phyloP scores from a whole-genome alignment of 2,329 filamentous ascomycete species.

The Sporothrix phasma region DNA sequence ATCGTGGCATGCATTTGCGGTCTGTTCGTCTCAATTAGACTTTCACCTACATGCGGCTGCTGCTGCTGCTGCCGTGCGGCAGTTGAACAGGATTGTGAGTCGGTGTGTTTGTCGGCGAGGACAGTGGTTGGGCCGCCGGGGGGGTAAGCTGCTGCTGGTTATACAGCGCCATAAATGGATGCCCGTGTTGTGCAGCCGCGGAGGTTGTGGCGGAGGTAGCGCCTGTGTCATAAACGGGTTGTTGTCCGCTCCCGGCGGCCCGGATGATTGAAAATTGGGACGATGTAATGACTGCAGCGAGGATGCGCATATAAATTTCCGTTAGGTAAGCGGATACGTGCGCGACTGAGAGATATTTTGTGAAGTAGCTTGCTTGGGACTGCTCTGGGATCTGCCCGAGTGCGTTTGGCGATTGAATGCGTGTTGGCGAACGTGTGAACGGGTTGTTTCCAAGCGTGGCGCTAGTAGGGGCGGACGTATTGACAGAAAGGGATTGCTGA shows the following conservation, averaged over 20 bases:
- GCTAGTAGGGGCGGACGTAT: slow-evolving; percentile 26
- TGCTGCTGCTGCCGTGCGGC: slow-evolving; percentile 18
- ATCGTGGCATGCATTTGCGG: background rate
- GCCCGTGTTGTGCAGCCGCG: slow-evolving; percentile 53
- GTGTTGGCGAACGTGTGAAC: slow-evolving; percentile 38
- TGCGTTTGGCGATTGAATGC: slow-evolving; percentile 37
- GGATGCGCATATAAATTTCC: slow-evolving; percentile 13
- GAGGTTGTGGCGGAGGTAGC: slow-evolving; percentile 27
- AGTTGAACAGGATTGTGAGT: background rate
- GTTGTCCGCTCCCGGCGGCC: slow-evolving; percentile 17
- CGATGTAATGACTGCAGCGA: background rate
- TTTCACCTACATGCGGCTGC: slow-evolving; percentile 17
- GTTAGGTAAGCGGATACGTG: slow-evolving; percentile 10
- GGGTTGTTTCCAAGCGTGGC: slow-evolving; percentile 35
- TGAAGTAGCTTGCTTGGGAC: slow-evolving; percentile 35
- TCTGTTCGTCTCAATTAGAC: background rate
- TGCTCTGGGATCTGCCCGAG: slow-evolving; percentile 46
- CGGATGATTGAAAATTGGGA: background rate
- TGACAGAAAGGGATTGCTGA: slow-evolving; percentile 31
- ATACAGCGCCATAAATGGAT: slow-evolving; percentile 70
- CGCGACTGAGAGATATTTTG: slow-evolving; percentile 13
- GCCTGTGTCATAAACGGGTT: slow-evolving; percentile 28
- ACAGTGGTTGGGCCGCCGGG: slow-evolving; percentile 24
- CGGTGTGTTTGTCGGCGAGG: background rate
- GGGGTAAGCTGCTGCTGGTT: slow-evolving; percentile 48